Evolutionary conservation across 2,329 filamentous ascomycete genomes (phyloP).

Genomic region (Claviceps spartinae): DNA sequence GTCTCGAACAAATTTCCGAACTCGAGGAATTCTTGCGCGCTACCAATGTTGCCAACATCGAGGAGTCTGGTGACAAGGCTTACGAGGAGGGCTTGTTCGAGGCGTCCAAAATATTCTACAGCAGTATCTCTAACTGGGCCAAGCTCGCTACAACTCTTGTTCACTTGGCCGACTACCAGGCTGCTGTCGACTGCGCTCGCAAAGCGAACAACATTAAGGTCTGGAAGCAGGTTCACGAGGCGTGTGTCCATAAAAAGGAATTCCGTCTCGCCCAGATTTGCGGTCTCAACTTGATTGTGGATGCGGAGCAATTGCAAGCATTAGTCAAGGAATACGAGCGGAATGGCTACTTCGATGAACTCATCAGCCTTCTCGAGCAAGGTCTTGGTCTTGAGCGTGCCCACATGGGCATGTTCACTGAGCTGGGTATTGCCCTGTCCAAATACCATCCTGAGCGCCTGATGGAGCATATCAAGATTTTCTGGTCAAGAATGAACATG

Average conservation of each 20-base stretch:
- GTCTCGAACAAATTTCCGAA: slow-evolving; percentile 80
- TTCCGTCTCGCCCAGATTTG: slow-evolving; percentile 98
- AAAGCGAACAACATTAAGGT: slow-evolving; percentile 99
- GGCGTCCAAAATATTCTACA: slow-evolving; percentile 97
- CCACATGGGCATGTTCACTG: slow-evolving; percentile 96
- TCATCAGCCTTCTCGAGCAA: slow-evolving; percentile 86
- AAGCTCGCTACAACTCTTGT: slow-evolving; percentile 96
- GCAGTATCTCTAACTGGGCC: slow-evolving; percentile 97
- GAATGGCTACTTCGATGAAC: slow-evolving; percentile 96
- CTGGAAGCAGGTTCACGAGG: slow-evolving; percentile 96
- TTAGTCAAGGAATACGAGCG: slow-evolving; percentile 94
- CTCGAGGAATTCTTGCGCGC: slow-evolving; percentile 90
- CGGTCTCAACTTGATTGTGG: slow-evolving; percentile 92
- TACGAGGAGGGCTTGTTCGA: slow-evolving; percentile 89
- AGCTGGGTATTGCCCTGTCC: slow-evolving; percentile 78
- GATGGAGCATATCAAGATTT: slow-evolving; percentile 97
- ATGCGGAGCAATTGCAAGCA: slow-evolving; percentile 86
- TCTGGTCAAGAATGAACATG: slow-evolving; percentile 96
- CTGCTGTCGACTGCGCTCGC: slow-evolving; percentile 90
- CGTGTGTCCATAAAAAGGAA: slow-evolving; percentile 94
- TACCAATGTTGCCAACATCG: slow-evolving; percentile 89
- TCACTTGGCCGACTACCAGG: slow-evolving; percentile 94
- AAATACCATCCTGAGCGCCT: slow-evolving; percentile 92
- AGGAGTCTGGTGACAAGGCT: slow-evolving; percentile 95
- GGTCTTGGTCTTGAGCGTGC: slow-evolving; percentile 83